Evolutionary conservation across 306 rosid species (phyloP).

Genomic region (Ammopiptanthus mongolicus): DNA sequence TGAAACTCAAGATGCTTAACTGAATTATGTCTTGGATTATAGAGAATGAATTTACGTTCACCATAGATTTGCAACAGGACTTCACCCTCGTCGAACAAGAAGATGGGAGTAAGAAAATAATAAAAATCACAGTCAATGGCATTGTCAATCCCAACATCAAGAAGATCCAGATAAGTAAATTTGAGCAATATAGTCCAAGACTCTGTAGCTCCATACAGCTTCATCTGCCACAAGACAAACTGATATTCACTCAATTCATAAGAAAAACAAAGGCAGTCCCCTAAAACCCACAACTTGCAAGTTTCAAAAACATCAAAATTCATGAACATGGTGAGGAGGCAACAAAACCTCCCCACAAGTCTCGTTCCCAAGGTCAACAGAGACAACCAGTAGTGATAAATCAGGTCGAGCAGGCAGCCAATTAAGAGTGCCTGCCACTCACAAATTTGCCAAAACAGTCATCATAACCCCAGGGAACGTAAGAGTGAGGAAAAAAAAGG

Average conservation of each 20-base stretch:
- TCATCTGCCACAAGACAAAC: not conserved
- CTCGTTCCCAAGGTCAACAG: not conserved
- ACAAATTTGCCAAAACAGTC: not conserved
- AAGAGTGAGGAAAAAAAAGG: too few relatives aligned
- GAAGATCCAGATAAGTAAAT: not conserved
- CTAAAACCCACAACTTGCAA: not conserved
- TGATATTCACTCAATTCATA: too few relatives aligned
- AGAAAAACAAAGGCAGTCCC: not conserved
- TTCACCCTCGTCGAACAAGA: not conserved
- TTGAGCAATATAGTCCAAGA: not conserved
- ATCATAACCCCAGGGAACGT: too few relatives aligned
- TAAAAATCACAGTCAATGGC: too few relatives aligned
- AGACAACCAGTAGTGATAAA: not conserved
- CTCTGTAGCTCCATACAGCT: not conserved
- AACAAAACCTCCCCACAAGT: not conserved
- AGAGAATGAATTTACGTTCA: not conserved
- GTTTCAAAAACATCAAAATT: too few relatives aligned
- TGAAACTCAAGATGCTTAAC: too few relatives aligned
- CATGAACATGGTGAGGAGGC: not conserved
- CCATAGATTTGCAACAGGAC: not conserved
- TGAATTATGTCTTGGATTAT: not conserved
- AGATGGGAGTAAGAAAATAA: not conserved
- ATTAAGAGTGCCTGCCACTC: not conserved
- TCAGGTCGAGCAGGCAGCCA: not conserved
- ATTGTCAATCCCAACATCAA: not conserved